Evolutionary conservation across 2,329 filamentous ascomycete genomes (phyloP).

Genomic region (Alternaria novae-zelandiae): DNA sequence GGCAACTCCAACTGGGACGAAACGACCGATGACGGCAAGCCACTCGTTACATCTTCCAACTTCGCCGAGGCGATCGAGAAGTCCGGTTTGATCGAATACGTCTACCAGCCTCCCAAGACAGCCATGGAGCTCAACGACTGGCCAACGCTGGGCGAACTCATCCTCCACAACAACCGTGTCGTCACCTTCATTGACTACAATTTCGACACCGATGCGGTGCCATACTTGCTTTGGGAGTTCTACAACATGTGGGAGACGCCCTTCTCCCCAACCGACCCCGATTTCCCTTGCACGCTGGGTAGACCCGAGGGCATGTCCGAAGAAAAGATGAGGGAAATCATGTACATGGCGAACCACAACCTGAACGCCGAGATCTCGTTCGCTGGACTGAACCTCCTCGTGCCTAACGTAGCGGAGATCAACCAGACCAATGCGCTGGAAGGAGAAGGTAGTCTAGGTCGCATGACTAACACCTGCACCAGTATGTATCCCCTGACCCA

Average conservation of each 20-base stretch:
- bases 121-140: constrained; percentile 81
- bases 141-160: constrained; percentile 77
- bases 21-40: constrained; percentile 34
- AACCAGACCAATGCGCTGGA: constrained; percentile 45
- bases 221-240: constrained; percentile 90
- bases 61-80: constrained; percentile 74
- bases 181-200: constrained; percentile 52
- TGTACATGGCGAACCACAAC: constrained; percentile 93
- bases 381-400: constrained; percentile 37
- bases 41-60: constrained; percentile 65
- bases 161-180: constrained; percentile 46
- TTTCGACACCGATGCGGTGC: constrained; percentile 77
- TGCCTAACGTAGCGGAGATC: constrained; percentile 46
- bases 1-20: constrained; percentile 69
- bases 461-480: constrained; percentile 41
- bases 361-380: constrained; percentile 73
- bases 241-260: constrained; percentile 91
- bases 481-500: constrained; percentile 31
- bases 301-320: constrained; percentile 71
- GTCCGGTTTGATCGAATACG: constrained; percentile 74
- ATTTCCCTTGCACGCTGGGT: constrained; percentile 80
- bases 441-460: constrained; percentile 43
- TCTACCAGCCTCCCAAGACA: constrained; percentile 76
- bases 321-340: constrained; percentile 61
- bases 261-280: constrained; percentile 72